A percentile compares a stretch with the other conserved stretches of the same genome.
These are phyloP conservation scores for Phytophthora chlamydospora DNA, from an alignment of 352 stramenopile genomes.

Conservation along the genomic window DNA sequence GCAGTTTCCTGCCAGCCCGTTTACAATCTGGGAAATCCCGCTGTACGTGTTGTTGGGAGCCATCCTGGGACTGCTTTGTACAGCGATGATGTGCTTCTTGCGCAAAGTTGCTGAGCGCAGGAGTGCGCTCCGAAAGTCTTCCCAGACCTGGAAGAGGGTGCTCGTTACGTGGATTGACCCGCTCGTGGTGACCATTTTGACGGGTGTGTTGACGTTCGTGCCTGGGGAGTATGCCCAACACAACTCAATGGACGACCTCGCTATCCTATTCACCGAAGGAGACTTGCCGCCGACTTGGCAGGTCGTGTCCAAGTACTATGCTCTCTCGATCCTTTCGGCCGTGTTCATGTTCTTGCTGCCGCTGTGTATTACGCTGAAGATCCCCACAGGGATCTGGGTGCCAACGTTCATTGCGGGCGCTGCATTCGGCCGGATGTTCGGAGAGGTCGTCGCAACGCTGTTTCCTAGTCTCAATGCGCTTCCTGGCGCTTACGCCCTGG, in stretches of 20 bases:
- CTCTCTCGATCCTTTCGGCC: slow-evolving; percentile 49
- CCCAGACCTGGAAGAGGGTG: slow-evolving; percentile 53
- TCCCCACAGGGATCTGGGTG: slow-evolving; percentile 86
- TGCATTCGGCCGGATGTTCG: slow-evolving; percentile 80
- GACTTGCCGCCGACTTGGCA: slow-evolving; percentile 56
- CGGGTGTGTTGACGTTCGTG: slow-evolving; percentile 72
- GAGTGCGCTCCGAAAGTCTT: slow-evolving; percentile 40
- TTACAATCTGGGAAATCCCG: slow-evolving; percentile 75
- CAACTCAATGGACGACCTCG: slow-evolving; percentile 65
- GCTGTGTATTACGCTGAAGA: slow-evolving; percentile 80
- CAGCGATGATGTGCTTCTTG: slow-evolving; percentile 64
- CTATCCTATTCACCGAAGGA: slow-evolving; percentile 62
- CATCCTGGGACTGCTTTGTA: slow-evolving; percentile 62
- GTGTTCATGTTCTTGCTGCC: slow-evolving; percentile 73
- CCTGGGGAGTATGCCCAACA: slow-evolving; percentile 66
- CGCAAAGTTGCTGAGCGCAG: slow-evolving; percentile 58
- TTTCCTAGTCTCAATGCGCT: slow-evolving; percentile 29
- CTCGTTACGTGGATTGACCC: slow-evolving; percentile 74
- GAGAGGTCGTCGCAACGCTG: slow-evolving; percentile 57
- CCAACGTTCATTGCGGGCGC: slow-evolving; percentile 88
- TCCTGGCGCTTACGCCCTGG: slow-evolving; percentile 80
- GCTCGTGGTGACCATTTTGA: slow-evolving; percentile 65
- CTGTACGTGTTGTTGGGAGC: slow-evolving; percentile 66
- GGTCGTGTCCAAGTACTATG: slow-evolving; percentile 71
- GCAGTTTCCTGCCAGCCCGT: slow-evolving; percentile 55